These are phyloP conservation scores for Dictyostelium purpureum DNA, from an alignment of 78 protist genomes.

Conservation along the genomic window DNA sequence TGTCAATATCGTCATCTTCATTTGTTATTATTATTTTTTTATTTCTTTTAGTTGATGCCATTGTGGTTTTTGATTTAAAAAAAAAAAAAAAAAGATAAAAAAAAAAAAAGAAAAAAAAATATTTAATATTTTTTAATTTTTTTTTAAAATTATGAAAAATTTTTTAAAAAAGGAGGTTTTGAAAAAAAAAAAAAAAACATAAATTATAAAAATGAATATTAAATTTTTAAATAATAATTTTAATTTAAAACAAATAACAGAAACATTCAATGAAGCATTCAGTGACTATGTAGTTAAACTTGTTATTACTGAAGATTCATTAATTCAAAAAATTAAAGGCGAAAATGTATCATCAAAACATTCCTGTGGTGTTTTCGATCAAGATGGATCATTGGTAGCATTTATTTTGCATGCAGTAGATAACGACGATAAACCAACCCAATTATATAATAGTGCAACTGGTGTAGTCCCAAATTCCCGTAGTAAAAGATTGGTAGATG, in stretches of 20 bases:
- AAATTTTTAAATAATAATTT: not conserved
- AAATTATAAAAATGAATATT: not conserved
- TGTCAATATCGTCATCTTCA: no score
- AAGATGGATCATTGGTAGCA: not conserved
- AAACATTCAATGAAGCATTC: not conserved
- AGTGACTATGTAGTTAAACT: not conserved
- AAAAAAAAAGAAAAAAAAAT: no score
- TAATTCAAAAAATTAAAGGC: not conserved
- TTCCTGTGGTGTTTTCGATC: not conserved
- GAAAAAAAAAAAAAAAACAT: no score
- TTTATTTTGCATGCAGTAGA: constrained; percentile 3
- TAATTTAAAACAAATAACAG: constrained; percentile 1
- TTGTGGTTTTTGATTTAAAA: no score
- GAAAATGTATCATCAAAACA: not conserved
- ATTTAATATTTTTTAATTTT: no score
- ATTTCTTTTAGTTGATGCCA: no score
- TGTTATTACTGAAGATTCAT: not conserved
- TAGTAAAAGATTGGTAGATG: not conserved
- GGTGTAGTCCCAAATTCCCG: constrained; percentile 16
- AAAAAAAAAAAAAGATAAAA: no score
- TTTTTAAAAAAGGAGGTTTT: no score
- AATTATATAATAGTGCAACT: not conserved
- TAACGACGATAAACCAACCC: not conserved
- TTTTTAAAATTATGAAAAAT: no score
- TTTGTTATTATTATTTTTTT: no score